phyloP scores from a whole-genome alignment of 2,329 filamentous ascomycete genomes.

The Beauveria bassiana region DNA sequence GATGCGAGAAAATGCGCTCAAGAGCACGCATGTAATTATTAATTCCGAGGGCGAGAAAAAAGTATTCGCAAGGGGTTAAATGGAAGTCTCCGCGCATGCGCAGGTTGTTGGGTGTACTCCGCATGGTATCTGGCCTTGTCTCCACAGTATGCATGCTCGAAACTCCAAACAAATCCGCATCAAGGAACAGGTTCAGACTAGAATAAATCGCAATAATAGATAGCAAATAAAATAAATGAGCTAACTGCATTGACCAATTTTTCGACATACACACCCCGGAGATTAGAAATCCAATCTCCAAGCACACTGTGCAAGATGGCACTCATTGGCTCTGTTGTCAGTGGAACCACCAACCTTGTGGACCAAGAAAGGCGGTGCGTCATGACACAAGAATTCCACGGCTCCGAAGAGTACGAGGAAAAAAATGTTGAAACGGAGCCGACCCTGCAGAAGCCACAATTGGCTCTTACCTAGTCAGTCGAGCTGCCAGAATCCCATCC shows the following conservation, averaged over 20 bases:
- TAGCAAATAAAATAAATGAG: background rate
- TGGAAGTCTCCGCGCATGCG: background rate
- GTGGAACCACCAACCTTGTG: constrained; percentile 2
- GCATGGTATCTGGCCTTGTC: background rate
- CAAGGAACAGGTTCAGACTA: background rate
- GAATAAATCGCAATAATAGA: background rate
- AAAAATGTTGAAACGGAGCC: constrained; percentile 1
- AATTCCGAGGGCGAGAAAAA: background rate
- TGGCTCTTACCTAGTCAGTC: background rate
- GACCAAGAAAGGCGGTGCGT: constrained; percentile 4
- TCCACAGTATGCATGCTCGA: background rate
- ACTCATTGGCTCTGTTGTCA: background rate
- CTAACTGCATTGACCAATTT: background rate
- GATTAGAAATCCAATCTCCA: constrained; percentile 9
- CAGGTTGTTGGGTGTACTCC: too few relatives aligned
- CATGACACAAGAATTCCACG: background rate
- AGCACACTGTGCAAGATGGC: background rate
- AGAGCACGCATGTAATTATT: background rate
- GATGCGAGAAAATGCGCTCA: background rate
- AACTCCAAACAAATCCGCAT: background rate
- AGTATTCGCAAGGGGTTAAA: background rate
- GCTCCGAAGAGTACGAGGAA: background rate
- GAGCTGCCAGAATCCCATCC: background rate
- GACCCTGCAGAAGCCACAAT: background rate
- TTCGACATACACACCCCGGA: background rate